A percentile compares a stretch with the other conserved stretches of the same genome.
Conservation (phyloP, 2,329 filamentous ascomycete species). For the Verticillium isaacii region DNA sequence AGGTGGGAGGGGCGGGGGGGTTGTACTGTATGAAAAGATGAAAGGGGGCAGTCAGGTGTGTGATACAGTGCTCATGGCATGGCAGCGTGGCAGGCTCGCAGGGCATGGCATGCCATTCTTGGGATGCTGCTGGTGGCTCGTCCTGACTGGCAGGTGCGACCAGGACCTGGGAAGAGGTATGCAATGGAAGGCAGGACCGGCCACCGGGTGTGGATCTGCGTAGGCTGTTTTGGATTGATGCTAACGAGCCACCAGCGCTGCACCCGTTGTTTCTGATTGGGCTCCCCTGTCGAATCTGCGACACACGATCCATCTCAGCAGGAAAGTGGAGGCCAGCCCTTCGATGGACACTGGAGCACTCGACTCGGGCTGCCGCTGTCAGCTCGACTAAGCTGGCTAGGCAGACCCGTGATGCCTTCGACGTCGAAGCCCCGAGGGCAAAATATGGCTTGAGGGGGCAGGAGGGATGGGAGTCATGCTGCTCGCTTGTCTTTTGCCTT, state of each 20-base stretch:
- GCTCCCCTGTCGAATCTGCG: slow-evolving; percentile 6
- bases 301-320: slow-evolving; percentile 3
- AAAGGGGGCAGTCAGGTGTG: slow-evolving; percentile 3
- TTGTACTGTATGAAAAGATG: background rate
- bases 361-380: background rate
- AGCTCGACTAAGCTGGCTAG: background rate
- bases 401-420: background rate
- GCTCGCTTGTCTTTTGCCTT: background rate
- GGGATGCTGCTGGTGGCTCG: background rate
- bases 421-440: background rate
- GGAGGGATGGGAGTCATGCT: background rate
- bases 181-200: background rate
- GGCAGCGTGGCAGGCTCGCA: slow-evolving; percentile 19
- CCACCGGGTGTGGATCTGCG: slow-evolving; percentile 8
- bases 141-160: background rate
- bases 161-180: background rate
- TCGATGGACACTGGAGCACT: background rate
- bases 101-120: background rate
- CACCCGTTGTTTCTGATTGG: slow-evolving; percentile 16
- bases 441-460: background rate
- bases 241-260: slow-evolving; percentile 7
- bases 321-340: too few relatives aligned
- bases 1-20: too few relatives aligned
- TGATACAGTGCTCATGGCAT: slow-evolving; percentile 5
- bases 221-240: slow-evolving; percentile 32